These are phyloP conservation scores for Periglandula ipomoeae DNA, from an alignment of 2,329 filamentous ascomycete genomes.

Conservation along the genomic window DNA sequence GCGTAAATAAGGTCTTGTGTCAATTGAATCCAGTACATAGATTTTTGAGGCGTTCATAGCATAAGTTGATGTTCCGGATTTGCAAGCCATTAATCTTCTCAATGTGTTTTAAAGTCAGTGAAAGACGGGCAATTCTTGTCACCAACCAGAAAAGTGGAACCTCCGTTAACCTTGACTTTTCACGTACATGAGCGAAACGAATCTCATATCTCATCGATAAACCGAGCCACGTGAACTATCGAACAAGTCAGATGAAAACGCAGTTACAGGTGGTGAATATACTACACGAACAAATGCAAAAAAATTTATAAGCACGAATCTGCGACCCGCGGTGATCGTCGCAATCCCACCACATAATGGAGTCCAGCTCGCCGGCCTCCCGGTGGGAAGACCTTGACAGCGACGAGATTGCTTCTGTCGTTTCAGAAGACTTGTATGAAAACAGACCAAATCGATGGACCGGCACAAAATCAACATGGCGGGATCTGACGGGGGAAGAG, in stretches of 20 bases:
- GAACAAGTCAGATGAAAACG: too few species aligned
- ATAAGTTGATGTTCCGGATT: neutral
- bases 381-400: conserved; percentile 34
- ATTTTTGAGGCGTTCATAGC: neutral
- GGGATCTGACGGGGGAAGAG: conserved; percentile 49
- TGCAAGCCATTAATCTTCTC: neutral
- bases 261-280: too few species aligned
- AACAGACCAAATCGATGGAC: conserved; percentile 62
- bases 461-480: conserved; percentile 62
- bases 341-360: neutral
- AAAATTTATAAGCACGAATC: too few species aligned
- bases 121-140: too few species aligned
- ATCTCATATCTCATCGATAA: too few species aligned
- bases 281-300: neutral
- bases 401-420: conserved; percentile 36
- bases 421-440: conserved; percentile 36
- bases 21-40: neutral
- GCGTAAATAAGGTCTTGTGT: conserved; percentile 15
- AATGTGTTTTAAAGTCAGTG: too few species aligned
- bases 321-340: neutral
- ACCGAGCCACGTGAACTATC: too few species aligned
- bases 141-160: too few species aligned
- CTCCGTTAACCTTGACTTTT: too few species aligned
- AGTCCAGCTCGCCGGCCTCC: conserved; percentile 1
- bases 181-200: too few species aligned